Base-by-base conservation (phyloP, 257 asterid genomes). In the Solanum habrochaites region DNA sequence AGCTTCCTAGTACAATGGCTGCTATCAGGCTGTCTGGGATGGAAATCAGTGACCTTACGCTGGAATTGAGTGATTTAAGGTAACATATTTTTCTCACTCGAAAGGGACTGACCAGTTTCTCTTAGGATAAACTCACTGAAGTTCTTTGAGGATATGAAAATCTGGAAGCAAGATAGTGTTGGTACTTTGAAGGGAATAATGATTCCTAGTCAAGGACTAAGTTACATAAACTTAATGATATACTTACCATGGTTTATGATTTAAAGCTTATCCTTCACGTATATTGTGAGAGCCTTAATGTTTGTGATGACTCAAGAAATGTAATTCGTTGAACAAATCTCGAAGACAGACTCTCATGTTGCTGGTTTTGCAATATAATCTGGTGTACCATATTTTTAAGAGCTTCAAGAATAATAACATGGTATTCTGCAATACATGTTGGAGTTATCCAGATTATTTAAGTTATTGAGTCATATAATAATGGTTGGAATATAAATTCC, bases 1-100 rank as follows among this genome's bases (percentile, higher is more conserved):
- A 96, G 93, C 92, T 94, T 83, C 99, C 98, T 64, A 92, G 98
- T 86, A 96, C 99, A 81, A 95, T 94, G 98, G 94, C 98, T 89
- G 98, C 98, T 49, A 82, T 95, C 87, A 94, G 98, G 91, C 91
- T 95, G 84, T 91, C 98, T 78, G 94, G 98, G 86, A 94, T 96
- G 96, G 98, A 95, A 90, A 91, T 96, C 89, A 95, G 98, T 92
- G 98, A 96, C 88, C 97, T 96, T 85, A 93, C 96, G 82, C 93
- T 95, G 85, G 98, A 95, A 91, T 85, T 96, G 81, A 95, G 93
- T 90, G 98, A 95, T 85, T 90, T 96, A 88, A 95, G 99, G 99
- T 96, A 90, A 83, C 78, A 37, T 37, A 37, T 37, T 37, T 37
- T 83, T 77, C 16, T 52, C 85, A 70, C 64, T 39, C 39, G 14